Evolutionary conservation across 2,329 filamentous ascomycete species (phyloP).

Genomic region (Sporothrix curviconia): DNA sequence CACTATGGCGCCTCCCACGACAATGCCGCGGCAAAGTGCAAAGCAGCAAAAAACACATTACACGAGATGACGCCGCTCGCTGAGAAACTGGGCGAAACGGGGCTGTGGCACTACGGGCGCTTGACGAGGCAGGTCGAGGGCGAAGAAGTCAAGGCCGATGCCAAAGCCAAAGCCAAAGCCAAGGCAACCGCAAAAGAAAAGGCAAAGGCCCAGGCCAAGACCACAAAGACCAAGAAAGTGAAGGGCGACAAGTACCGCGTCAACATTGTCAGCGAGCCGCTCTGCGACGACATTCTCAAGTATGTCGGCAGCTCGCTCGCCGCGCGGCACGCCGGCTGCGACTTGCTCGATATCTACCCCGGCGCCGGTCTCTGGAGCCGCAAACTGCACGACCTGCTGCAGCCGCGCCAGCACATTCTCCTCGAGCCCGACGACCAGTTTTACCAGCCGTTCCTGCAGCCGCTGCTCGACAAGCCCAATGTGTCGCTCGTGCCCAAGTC

Average conservation of each 20-base stretch:
- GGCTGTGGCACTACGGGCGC: slow-evolving; percentile 19
- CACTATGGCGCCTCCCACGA: not conserved
- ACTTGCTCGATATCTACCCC: slow-evolving; percentile 82
- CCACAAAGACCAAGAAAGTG: slow-evolving; percentile 8
- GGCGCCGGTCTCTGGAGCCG: slow-evolving; percentile 71
- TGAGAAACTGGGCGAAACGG: slow-evolving; percentile 17
- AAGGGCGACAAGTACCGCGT: slow-evolving; percentile 37
- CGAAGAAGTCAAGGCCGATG: not conserved
- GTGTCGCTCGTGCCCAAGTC: slow-evolving; percentile 48
- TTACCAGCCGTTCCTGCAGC: slow-evolving; percentile 56
- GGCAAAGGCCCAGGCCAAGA: not conserved
- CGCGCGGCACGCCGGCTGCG: slow-evolving; percentile 65
- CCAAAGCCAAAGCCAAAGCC: too few species aligned
- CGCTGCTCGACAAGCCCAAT: slow-evolving; percentile 45
- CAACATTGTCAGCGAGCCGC: slow-evolving; percentile 44
- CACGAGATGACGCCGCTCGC: slow-evolving; percentile 17
- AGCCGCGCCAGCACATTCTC: slow-evolving; percentile 76
- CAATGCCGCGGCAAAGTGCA: not conserved
- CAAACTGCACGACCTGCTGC: slow-evolving; percentile 65
- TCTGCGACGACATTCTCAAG: slow-evolving; percentile 60
- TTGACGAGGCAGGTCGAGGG: not conserved
- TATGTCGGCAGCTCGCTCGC: slow-evolving; percentile 62
- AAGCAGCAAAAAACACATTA: not conserved
- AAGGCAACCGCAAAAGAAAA: not conserved
- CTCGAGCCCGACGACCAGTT: slow-evolving; percentile 61